Evolutionary conservation across 371 early-diverging fungal species (phyloP).

Genomic region (Entomophthora muscae): DNA sequence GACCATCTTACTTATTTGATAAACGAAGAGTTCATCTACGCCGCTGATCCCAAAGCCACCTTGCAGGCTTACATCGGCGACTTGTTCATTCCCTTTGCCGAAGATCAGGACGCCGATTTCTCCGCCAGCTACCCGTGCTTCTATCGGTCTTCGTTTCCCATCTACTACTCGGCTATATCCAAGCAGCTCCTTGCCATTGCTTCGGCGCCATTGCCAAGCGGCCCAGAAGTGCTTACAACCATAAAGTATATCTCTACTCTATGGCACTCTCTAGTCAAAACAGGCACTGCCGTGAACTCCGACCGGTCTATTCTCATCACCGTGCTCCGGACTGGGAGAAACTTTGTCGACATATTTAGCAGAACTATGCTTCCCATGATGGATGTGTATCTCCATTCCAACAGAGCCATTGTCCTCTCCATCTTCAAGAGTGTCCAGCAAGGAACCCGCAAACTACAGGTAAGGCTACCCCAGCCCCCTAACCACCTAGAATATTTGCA

Average conservation of each 20-base stretch:
- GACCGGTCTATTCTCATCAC: constrained; percentile 23
- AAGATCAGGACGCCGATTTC: not conserved
- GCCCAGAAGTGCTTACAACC: constrained; percentile 17
- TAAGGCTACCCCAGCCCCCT: not conserved
- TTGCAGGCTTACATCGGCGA: not conserved
- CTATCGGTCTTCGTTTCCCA: constrained; percentile 20
- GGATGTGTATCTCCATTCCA: constrained; percentile 30
- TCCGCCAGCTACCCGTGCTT: constrained; percentile 1
- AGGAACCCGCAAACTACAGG: constrained; percentile 18
- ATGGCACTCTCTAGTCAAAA: constrained; percentile 21
- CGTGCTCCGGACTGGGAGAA: constrained; percentile 30
- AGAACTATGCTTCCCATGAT: constrained; percentile 44
- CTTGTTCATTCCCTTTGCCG: not conserved
- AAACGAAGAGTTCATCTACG: not conserved
- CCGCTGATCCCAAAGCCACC: not conserved
- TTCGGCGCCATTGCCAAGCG: constrained; percentile 18
- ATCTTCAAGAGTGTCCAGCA: constrained; percentile 20
- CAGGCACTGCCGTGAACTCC: not conserved
- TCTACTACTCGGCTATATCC: constrained; percentile 35
- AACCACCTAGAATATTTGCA: constrained; percentile 39
- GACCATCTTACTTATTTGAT: not conserved
- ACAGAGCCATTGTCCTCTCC: constrained; percentile 26
- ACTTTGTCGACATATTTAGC: constrained; percentile 42
- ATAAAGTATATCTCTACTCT: constrained; percentile 23
- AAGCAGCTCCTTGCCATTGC: constrained; percentile 23